Conservation (phyloP, 2,329 filamentous ascomycete genomes). For the Lachnellula subtilissima region DNA sequence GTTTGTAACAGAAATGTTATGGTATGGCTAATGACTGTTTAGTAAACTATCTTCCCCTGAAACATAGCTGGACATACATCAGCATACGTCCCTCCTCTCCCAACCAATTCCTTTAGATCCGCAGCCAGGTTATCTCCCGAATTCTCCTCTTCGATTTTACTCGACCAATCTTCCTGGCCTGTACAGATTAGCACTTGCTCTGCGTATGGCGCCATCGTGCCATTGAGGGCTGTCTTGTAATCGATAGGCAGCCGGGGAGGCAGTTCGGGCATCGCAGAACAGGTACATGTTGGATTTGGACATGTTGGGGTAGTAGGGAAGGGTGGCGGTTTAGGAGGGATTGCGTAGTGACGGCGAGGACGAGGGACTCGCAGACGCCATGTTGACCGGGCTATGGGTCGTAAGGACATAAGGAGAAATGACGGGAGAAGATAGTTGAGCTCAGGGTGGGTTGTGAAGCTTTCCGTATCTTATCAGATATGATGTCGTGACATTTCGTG, state of each 20-base stretch:
- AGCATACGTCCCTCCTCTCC: constrained; percentile 58
- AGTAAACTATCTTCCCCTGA: background rate
- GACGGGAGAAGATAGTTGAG: background rate
- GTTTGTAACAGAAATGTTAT: constrained; percentile 73
- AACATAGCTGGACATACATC: constrained; percentile 51
- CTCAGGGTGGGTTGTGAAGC: background rate
- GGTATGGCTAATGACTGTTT: constrained; percentile 60
- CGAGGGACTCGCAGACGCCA: constrained; percentile 6
- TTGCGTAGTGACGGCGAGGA: background rate
- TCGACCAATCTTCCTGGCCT: constrained; percentile 74
- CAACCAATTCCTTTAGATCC: constrained; percentile 66
- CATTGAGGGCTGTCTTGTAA: constrained; percentile 61
- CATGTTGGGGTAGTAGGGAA: constrained; percentile 43
- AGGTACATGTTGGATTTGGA: constrained; percentile 71
- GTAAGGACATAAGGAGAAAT: constrained; percentile 18
- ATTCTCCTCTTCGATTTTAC: constrained; percentile 78
- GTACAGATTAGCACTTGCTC: constrained; percentile 84
- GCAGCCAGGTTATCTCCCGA: constrained; percentile 61
- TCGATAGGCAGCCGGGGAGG: constrained; percentile 72
- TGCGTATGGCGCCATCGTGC: constrained; percentile 71
- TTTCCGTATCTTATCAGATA: background rate
- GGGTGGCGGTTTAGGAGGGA: constrained; percentile 8
- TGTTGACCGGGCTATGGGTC: constrained; percentile 13
- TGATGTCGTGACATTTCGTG: background rate
- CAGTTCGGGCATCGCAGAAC: constrained; percentile 60